Conservation (phyloP, 805 yeast genomes). For the Starmerella asiatica region DNA sequence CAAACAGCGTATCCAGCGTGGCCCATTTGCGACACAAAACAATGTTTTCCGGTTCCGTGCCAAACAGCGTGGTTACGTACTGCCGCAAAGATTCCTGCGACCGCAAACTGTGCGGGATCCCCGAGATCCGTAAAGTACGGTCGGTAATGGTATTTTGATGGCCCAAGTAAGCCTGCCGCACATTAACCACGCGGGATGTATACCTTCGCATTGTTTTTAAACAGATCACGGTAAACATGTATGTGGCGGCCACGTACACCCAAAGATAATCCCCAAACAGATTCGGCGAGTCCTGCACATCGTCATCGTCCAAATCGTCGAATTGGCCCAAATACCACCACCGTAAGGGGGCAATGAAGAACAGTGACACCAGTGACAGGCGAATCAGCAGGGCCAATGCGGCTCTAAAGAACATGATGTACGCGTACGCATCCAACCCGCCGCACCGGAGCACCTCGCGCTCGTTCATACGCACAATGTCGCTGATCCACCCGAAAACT, state of each 20-base stretch:
- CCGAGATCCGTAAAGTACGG: conserved; percentile 74
- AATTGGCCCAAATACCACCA: conserved; percentile 69
- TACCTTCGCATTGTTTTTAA: conserved; percentile 35
- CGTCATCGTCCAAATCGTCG: conserved; percentile 35
- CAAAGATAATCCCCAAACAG: conserved; percentile 41
- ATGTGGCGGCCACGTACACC: conserved; percentile 80
- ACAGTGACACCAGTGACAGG: conserved; percentile 56
- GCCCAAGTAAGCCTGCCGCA: conserved; percentile 73
- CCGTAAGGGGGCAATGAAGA: conserved; percentile 72
- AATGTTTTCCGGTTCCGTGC: conserved; percentile 66
- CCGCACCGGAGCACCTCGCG: conserved; percentile 73
- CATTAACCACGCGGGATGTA: conserved; percentile 57
- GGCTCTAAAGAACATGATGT: conserved; percentile 80
- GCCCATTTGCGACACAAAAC: conserved; percentile 84
- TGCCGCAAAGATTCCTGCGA: conserved; percentile 54
- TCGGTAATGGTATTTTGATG: conserved; percentile 81
- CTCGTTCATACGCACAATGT: conserved; percentile 52
- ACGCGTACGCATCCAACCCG: conserved; percentile 89
- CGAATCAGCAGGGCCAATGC: conserved; percentile 53
- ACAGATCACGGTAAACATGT: conserved; percentile 59
- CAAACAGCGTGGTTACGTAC: conserved; percentile 63
- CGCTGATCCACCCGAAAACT: conserved; percentile 70
- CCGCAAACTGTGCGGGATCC: conserved; percentile 73
- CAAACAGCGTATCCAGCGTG: conserved; percentile 50
- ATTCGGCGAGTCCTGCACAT: conserved; percentile 2